Evolutionary conservation across 2,329 filamentous ascomycete genomes (phyloP).

Genomic region (Venturiaceae sp.): DNA sequence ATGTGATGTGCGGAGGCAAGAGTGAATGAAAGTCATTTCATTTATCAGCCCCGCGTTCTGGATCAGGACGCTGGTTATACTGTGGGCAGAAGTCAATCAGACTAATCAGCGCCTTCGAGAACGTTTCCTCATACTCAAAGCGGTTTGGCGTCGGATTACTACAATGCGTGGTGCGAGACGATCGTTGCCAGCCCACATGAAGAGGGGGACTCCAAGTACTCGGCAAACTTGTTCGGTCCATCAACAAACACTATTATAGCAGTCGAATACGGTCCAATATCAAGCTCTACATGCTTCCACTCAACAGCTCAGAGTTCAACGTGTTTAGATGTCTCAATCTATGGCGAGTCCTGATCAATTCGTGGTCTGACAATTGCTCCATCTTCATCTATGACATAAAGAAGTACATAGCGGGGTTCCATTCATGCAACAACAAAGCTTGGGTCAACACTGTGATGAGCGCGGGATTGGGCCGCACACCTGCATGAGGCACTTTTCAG

Average conservation of each 20-base stretch:
- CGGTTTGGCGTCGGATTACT: not conserved
- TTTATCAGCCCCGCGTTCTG: slow-evolving; percentile 1
- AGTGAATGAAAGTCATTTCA: not conserved
- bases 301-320: no score
- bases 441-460: not conserved
- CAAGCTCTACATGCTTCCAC: no score
- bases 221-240: not conserved
- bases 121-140: not conserved
- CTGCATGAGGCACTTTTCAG: not conserved
- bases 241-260: not conserved
- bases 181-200: not conserved
- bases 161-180: not conserved
- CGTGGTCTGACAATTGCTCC: not conserved
- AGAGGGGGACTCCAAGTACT: no score
- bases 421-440: no score
- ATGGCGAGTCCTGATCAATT: not conserved
- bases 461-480: not conserved
- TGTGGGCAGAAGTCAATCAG: not conserved
- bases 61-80: no score
- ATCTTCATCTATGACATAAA: not conserved
- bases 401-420: not conserved
- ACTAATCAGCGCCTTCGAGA: not conserved
- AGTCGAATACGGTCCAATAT: not conserved
- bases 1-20: not conserved
- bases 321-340: no score